phyloP scores from a whole-genome alignment of 495 filamentous ascomycete genomes.

The Aspergillus incahuasiensis region DNA sequence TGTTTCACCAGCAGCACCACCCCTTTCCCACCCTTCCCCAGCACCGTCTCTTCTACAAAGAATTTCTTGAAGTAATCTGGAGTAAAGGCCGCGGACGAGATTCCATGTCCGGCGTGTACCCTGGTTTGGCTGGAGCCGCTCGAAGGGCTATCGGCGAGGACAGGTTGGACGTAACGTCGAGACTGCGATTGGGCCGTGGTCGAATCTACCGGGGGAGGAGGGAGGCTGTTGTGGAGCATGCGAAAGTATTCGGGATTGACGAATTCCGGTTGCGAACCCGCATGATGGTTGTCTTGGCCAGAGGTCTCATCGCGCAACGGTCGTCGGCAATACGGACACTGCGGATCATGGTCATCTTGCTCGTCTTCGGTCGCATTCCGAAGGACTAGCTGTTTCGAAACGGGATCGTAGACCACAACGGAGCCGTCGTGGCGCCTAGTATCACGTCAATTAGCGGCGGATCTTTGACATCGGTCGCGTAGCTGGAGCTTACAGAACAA shows the following conservation, averaged over 20 bases:
- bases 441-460: not conserved
- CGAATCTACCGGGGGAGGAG: conserved; percentile 46
- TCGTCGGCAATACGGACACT: conserved; percentile 87
- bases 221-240: conserved; percentile 68
- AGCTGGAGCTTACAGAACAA: conserved; percentile 44
- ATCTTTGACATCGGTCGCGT: not conserved
- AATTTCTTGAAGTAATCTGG: conserved; percentile 87
- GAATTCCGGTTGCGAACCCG: conserved; percentile 57
- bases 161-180: conserved; percentile 47
- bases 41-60: conserved; percentile 79
- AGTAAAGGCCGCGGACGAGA: conserved; percentile 80
- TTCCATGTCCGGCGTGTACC: conserved; percentile 56
- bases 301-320: conserved; percentile 54
- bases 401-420: conserved; percentile 83
- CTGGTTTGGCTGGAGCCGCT: conserved; percentile 42
- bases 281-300: conserved; percentile 33
- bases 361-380: conserved; percentile 50
- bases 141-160: conserved; percentile 34
- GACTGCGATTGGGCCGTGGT: conserved; percentile 40
- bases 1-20: conserved; percentile 90
- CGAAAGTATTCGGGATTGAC: conserved; percentile 90
- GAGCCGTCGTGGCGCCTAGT: conserved; percentile 83
- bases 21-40: conserved; percentile 89
- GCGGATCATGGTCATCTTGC: conserved; percentile 26
- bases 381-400: conserved; percentile 79